A percentile compares a stretch with the other conserved stretches of the same genome.
Evolutionary conservation across 441 rosid species (phyloP).

Genomic region (Bocquillonia castaneifolia): DNA sequence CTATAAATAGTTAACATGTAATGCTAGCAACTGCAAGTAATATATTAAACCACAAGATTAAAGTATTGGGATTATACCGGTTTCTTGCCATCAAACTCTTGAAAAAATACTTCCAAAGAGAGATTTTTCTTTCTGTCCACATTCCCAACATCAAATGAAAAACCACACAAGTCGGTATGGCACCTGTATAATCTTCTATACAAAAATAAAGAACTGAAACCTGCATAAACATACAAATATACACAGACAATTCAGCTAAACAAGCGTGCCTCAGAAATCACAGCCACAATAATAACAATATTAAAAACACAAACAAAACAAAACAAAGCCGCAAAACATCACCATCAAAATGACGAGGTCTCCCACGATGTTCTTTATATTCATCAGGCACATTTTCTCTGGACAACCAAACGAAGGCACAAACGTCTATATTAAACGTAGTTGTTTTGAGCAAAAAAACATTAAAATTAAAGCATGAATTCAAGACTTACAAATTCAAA

Average conservation of each 20-base stretch:
- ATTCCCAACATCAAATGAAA: constrained; percentile 62
- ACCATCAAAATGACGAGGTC: constrained; percentile 65
- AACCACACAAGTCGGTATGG: constrained; percentile 56
- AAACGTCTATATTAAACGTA: not conserved
- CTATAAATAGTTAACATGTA: too few species aligned
- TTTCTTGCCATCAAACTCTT: constrained; percentile 54
- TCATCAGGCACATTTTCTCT: constrained; percentile 59
- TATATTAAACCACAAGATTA: not conserved
- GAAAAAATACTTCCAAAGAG: constrained; percentile 54
- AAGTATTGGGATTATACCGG: constrained; percentile 48
- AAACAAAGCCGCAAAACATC: constrained; percentile 15
- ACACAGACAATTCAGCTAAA: not conserved
- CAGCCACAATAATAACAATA: not conserved
- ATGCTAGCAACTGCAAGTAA: not conserved
- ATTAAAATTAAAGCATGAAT: not conserved
- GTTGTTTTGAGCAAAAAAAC: not conserved
- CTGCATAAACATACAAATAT: constrained; percentile 37
- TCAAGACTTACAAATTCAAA: constrained; percentile 49
- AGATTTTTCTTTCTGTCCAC: constrained; percentile 59
- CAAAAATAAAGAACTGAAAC: constrained; percentile 72
- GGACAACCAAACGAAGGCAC: constrained; percentile 20
- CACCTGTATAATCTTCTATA: constrained; percentile 86
- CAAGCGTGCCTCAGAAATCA: not conserved
- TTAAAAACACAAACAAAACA: too few species aligned
- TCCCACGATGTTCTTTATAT: constrained; percentile 32